A percentile compares a stretch with the other conserved stretches of the same genome.
These are phyloP conservation scores for Boletus patriciae DNA, from an alignment of 768 basidiomycete species.

Conservation along the genomic window DNA sequence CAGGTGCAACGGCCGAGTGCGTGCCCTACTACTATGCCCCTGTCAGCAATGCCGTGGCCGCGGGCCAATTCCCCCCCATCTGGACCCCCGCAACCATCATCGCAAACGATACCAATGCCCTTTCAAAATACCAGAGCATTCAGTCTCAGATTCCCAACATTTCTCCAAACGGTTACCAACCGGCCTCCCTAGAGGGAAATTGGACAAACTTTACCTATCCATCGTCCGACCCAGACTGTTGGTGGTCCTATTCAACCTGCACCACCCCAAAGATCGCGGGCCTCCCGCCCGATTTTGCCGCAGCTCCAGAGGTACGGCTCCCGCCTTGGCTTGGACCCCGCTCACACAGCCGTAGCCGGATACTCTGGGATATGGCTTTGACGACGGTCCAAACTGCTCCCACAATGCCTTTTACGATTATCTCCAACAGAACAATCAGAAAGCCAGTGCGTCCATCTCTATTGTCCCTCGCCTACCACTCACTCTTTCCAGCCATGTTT, in stretches of 20 bases:
- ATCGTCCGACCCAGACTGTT: slow-evolving; percentile 50
- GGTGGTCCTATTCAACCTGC: slow-evolving; percentile 42
- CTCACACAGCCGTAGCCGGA: slow-evolving; percentile 35
- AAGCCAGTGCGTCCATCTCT: slow-evolving; percentile 41
- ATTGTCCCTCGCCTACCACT: background rate
- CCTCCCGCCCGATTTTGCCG: slow-evolving; percentile 43
- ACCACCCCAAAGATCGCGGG: slow-evolving; percentile 46
- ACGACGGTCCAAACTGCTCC: slow-evolving; percentile 65
- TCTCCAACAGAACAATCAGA: slow-evolving; percentile 51
- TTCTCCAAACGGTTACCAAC: slow-evolving; percentile 35
- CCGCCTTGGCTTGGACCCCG: too few species aligned
- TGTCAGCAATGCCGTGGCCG: slow-evolving; percentile 29
- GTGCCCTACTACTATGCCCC: slow-evolving; percentile 43
- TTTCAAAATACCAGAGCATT: slow-evolving; percentile 45
- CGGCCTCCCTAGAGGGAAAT: slow-evolving; percentile 28
- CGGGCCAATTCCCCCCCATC: slow-evolving; percentile 42
- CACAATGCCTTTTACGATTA: slow-evolving; percentile 64
- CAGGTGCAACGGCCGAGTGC: slow-evolving; percentile 43
- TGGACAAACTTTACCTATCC: slow-evolving; percentile 38
- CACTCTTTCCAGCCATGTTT: slow-evolving; percentile 49
- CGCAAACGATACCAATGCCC: slow-evolving; percentile 41
- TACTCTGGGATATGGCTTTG: slow-evolving; percentile 60
- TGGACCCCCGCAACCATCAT: slow-evolving; percentile 49
- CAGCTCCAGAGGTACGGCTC: slow-evolving; percentile 47
- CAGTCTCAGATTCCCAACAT: slow-evolving; percentile 48